Conservation (phyloP, 163 green algal genomes). For the Chlorella variabilis region DNA sequence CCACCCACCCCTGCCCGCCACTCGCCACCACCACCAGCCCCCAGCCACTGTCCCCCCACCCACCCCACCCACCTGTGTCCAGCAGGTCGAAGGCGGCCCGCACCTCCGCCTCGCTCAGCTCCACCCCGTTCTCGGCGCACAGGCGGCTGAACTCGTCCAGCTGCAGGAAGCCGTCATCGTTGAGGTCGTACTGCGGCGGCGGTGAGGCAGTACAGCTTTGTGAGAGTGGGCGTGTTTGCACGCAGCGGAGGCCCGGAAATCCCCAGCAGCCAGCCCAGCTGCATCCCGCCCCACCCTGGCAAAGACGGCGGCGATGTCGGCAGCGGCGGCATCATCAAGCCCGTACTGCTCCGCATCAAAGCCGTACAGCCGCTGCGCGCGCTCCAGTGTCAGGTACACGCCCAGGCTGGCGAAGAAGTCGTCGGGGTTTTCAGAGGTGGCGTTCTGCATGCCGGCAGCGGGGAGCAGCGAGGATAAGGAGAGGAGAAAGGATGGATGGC, state of each 20-base stretch:
- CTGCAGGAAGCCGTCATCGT: conserved; percentile 72
- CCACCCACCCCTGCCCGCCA: not conserved
- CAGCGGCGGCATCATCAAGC: conserved; percentile 44
- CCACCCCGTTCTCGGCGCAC: conserved; percentile 47
- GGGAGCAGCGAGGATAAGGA: not conserved
- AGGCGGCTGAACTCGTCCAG: conserved; percentile 60
- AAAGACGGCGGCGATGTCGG: conserved; percentile 28
- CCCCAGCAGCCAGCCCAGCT: not conserved
- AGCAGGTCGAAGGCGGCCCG: conserved; percentile 67
- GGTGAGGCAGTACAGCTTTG: not conserved
- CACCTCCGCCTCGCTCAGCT: conserved; percentile 59
- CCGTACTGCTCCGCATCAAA: conserved; percentile 62
- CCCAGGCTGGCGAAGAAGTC: conserved; percentile 69
- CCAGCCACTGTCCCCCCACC: not conserved
- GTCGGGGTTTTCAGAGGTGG: conserved; percentile 11
- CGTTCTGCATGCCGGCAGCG: not conserved
- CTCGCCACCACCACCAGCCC: not conserved
- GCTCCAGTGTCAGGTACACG: conserved; percentile 68
- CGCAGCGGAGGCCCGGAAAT: not conserved
- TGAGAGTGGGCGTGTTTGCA: not conserved
- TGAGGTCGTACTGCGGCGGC: conserved; percentile 61
- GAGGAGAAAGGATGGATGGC: not conserved
- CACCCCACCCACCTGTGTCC: conserved; percentile 48
- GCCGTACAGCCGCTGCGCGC: conserved; percentile 58
- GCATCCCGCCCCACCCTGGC: not conserved